These are phyloP conservation scores for Pestalotiopsis sp. DNA, from an alignment of 2,329 filamentous ascomycete species.

Conservation along the genomic window DNA sequence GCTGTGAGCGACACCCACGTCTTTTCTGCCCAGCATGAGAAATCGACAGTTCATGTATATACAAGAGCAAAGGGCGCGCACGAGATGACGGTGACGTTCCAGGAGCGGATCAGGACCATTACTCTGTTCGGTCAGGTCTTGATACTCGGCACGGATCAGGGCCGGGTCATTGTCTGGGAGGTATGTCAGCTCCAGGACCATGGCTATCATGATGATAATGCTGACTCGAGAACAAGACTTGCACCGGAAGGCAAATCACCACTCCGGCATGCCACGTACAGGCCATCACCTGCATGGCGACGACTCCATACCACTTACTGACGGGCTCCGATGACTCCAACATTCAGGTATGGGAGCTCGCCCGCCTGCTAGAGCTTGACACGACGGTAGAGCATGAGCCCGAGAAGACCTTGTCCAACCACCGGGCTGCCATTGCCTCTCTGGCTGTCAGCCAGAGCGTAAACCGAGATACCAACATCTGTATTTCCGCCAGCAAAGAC, in stretches of 20 bases:
- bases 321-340: slow-evolving; percentile 86
- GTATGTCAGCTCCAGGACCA: slow-evolving; percentile 46
- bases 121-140: slow-evolving; percentile 73
- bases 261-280: slow-evolving; percentile 81
- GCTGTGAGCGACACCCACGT: slow-evolving; percentile 82
- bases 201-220: background rate
- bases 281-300: slow-evolving; percentile 74
- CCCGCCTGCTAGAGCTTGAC: slow-evolving; percentile 67
- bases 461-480: slow-evolving; percentile 74
- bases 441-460: slow-evolving; percentile 66
- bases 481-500: slow-evolving; percentile 81
- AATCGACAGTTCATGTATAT: slow-evolving; percentile 93
- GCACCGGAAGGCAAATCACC: slow-evolving; percentile 75
- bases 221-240: slow-evolving; percentile 50
- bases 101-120: slow-evolving; percentile 81
- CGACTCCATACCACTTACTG: slow-evolving; percentile 72
- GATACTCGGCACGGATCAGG: slow-evolving; percentile 80
- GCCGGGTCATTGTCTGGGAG: slow-evolving; percentile 91
- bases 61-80: slow-evolving; percentile 81
- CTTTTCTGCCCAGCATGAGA: slow-evolving; percentile 89
- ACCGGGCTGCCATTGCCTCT: slow-evolving; percentile 73
- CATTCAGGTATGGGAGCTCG: slow-evolving; percentile 88
- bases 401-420: slow-evolving; percentile 75
- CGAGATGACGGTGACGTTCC: slow-evolving; percentile 85
- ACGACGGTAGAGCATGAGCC: slow-evolving; percentile 65